Evolutionary conservation across 2,329 filamentous ascomycete species (phyloP).

Genomic region (Epichloe typhina): DNA sequence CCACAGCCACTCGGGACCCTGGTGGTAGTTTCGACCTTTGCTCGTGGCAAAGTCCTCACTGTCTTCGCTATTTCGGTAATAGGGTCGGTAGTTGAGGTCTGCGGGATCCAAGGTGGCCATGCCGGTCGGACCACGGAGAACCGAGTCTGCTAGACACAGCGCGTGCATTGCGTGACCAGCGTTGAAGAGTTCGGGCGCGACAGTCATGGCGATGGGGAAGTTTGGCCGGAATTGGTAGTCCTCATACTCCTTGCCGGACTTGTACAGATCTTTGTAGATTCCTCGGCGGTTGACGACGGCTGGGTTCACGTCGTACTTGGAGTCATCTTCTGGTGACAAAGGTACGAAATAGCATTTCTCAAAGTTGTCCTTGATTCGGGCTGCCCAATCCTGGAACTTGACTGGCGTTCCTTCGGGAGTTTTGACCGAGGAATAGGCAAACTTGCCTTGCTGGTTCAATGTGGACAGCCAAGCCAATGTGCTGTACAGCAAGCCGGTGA

Average conservation of each 20-base stretch:
- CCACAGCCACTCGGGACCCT: conserved; percentile 97
- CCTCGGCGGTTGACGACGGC: conserved; percentile 75
- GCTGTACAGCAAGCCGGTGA: conserved; percentile 87
- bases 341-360: conserved; percentile 89
- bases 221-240: conserved; percentile 95
- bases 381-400: conserved; percentile 66
- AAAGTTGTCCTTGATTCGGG: conserved; percentile 70
- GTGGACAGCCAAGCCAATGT: conserved; percentile 66
- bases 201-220: conserved; percentile 90
- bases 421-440: conserved; percentile 60
- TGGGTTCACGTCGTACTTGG: conserved; percentile 67
- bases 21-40: conserved; percentile 95
- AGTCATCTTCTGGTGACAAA: conserved; percentile 52
- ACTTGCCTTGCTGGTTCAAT: conserved; percentile 55
- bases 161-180: conserved; percentile 65
- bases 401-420: conserved; percentile 48
- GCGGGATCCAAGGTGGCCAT: conserved; percentile 92
- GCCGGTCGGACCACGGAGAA: conserved; percentile 73
- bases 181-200: conserved; percentile 79
- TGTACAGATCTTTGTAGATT: conserved; percentile 96
- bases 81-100: conserved; percentile 85
- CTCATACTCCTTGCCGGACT: conserved; percentile 87
- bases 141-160: conserved; percentile 65
- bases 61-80: conserved; percentile 93
- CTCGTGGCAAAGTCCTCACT: conserved; percentile 80